Conservation (phyloP, 306 rosid genomes). For the Cucumis cinereus region DNA sequence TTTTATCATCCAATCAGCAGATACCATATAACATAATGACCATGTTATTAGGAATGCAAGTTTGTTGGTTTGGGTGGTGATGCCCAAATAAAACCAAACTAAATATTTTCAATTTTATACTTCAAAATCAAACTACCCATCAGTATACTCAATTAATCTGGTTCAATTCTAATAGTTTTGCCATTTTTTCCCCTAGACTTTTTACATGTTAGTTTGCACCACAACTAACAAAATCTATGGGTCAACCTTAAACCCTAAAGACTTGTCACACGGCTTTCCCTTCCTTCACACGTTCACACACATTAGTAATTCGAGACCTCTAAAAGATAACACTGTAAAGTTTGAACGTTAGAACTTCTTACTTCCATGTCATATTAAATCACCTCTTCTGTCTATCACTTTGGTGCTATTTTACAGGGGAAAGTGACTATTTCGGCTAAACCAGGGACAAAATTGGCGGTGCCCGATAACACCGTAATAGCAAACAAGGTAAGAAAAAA, state of each 20-base stretch:
- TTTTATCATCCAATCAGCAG: neutral
- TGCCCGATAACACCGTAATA: conserved; percentile 53
- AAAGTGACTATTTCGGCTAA: conserved; percentile 51
- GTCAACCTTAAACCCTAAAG: neutral
- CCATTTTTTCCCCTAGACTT: neutral
- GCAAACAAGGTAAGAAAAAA: conserved; percentile 48
- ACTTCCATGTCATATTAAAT: neutral
- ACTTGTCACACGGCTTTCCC: neutral
- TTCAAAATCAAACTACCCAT: neutral
- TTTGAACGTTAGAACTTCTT: neutral
- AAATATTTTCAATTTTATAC: neutral
- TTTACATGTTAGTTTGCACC: neutral
- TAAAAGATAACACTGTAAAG: neutral
- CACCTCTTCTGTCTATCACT: neutral
- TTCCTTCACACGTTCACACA: neutral
- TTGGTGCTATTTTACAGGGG: conserved; percentile 29
- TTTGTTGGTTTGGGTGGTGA: neutral
- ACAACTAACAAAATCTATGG: neutral
- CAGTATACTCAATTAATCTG: neutral
- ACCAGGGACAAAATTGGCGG: conserved; percentile 48
- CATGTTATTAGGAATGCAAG: neutral
- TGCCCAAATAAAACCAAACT: neutral
- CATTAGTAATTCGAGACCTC: neutral
- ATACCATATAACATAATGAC: neutral
- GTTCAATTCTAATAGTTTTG: neutral